These are phyloP conservation scores for Populus deltoides DNA, from an alignment of 345 rosid genomes.

Conservation along the genomic window DNA sequence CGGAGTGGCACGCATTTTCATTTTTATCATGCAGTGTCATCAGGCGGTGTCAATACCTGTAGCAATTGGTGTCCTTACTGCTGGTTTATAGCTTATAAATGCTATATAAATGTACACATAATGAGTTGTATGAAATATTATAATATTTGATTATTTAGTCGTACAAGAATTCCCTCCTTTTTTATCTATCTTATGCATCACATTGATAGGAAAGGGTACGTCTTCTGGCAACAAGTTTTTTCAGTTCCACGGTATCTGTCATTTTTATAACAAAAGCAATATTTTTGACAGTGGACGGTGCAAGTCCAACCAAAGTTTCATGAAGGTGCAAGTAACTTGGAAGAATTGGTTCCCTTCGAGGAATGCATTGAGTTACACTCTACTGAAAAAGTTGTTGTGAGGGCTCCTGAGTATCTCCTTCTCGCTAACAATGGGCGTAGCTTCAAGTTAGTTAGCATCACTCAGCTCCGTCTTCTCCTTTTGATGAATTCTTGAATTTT, in stretches of 20 bases:
- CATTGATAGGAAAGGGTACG: not conserved
- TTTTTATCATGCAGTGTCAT: not conserved
- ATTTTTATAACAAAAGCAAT: conserved; percentile 16
- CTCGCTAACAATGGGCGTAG: conserved; percentile 86
- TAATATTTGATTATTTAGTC: not conserved
- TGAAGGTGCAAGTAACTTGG: conserved; percentile 84
- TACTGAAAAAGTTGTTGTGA: conserved; percentile 63
- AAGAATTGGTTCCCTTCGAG: conserved; percentile 93
- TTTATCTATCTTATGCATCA: not conserved
- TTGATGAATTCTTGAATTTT: not conserved
- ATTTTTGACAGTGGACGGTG: conserved; percentile 75
- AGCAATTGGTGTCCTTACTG: not conserved
- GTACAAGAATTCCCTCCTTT: not conserved
- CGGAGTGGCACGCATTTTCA: not conserved
- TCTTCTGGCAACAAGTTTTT: not conserved
- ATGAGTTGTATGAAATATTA: not conserved
- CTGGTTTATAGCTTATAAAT: not conserved
- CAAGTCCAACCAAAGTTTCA: conserved; percentile 91
- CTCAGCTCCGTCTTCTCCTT: not conserved
- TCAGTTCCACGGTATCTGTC: not conserved
- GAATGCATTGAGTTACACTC: conserved; percentile 83
- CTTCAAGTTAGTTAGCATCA: conserved; percentile 78
- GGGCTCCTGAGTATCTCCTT: conserved; percentile 82
- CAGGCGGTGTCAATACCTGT: not conserved
- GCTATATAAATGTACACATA: not conserved